These are phyloP conservation scores for Withania somnifera DNA, from an alignment of 305 asterid genomes.

Conservation along the genomic window DNA sequence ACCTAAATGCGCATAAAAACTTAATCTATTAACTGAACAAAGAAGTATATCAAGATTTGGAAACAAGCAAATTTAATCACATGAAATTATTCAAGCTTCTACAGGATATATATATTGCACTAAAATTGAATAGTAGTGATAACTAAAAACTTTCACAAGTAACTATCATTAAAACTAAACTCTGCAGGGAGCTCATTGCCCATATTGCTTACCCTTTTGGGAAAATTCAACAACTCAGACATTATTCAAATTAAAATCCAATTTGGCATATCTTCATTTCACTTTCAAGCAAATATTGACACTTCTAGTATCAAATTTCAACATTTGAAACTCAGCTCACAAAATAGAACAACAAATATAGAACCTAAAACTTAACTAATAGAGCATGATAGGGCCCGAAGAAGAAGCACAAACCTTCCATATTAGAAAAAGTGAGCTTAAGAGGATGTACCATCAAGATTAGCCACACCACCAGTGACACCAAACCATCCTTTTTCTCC, in stretches of 20 bases:
- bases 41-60: not conserved
- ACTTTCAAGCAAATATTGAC: not conserved
- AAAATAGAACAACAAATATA: slow-evolving; percentile 2
- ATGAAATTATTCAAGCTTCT: not conserved
- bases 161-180: not conserved
- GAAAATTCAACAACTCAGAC: not conserved
- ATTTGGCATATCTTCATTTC: not conserved
- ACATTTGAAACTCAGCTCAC: not conserved
- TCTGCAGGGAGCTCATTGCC: not conserved
- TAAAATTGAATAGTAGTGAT: not conserved
- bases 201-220: not conserved
- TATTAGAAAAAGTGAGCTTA: slow-evolving; percentile 56
- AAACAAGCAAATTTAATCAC: not conserved
- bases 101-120: not conserved
- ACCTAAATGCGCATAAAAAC: not conserved
- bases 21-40: not conserved
- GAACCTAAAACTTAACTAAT: not conserved
- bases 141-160: not conserved
- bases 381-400: not conserved
- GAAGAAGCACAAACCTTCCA: slow-evolving; percentile 49
- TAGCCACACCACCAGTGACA: slow-evolving; percentile 41
- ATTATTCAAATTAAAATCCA: not conserved
- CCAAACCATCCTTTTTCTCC: slow-evolving; percentile 36
- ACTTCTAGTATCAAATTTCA: not conserved
- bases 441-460: slow-evolving; percentile 45